Percentiles rank a stretch among this genome's conserved stretches.
phyloP scores from a whole-genome alignment of 2,329 filamentous ascomycete species.

The Colletotrichum shisoi region DNA sequence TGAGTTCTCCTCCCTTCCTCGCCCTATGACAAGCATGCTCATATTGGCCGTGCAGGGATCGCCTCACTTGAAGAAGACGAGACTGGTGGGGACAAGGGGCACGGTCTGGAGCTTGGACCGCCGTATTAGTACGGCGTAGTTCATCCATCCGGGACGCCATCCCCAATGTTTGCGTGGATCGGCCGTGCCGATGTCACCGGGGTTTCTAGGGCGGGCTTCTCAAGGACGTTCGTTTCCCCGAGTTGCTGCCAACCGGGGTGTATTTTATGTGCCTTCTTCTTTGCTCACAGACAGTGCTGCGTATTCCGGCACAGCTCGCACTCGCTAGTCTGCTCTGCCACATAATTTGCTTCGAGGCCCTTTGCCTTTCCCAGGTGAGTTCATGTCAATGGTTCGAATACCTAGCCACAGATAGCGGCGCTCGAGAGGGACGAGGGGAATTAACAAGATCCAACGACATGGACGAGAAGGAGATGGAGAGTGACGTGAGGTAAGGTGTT shows the following conservation, averaged over 20 bases:
- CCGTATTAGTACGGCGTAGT: too few relatives aligned
- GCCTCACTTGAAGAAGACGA: slow-evolving; percentile 33
- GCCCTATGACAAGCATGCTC: slow-evolving; percentile 32
- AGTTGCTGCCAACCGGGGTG: slow-evolving; percentile 14
- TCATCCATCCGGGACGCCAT: slow-evolving; percentile 21
- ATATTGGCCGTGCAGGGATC: slow-evolving; percentile 29
- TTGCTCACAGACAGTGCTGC: slow-evolving; percentile 22
- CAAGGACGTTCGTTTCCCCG: not conserved
- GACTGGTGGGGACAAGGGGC: slow-evolving; percentile 35
- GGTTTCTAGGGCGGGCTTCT: not conserved
- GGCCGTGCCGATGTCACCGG: slow-evolving; percentile 25
- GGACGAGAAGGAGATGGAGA: not conserved
- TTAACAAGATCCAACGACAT: too few relatives aligned
- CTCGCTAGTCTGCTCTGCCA: slow-evolving; percentile 18
- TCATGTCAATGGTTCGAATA: slow-evolving; percentile 3
- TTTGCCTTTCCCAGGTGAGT: slow-evolving; percentile 5
- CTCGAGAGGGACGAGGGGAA: not conserved
- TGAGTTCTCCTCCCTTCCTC: slow-evolving; percentile 21
- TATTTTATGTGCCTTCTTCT: too few relatives aligned
- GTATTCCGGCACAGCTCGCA: slow-evolving; percentile 10
- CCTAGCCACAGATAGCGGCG: slow-evolving; percentile 4
- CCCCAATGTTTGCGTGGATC: slow-evolving; percentile 32
- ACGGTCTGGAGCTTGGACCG: slow-evolving; percentile 35
- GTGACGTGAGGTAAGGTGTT: not conserved
- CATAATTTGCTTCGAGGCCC: slow-evolving; percentile 14